These are phyloP conservation scores for Cytospora schulzeri DNA, from an alignment of 2,329 filamentous ascomycete genomes.

Conservation along the genomic window DNA sequence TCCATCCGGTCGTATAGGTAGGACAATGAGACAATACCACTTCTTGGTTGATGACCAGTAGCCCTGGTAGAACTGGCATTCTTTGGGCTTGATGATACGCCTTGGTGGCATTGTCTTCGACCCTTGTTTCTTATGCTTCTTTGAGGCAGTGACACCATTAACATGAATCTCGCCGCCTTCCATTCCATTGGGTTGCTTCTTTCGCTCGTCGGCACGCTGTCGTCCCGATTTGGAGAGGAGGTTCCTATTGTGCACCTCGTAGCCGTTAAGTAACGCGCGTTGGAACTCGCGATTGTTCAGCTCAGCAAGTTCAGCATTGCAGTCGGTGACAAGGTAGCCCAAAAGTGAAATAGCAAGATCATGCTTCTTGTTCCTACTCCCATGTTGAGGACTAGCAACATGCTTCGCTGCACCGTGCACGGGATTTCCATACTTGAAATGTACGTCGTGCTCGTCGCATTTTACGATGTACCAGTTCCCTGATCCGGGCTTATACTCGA, in stretches of 20 bases:
- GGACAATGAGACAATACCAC: slow-evolving; percentile 41
- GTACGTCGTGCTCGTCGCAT: slow-evolving; percentile 43
- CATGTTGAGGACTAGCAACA: slow-evolving; percentile 37
- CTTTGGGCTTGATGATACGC: slow-evolving; percentile 34
- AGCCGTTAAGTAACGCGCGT: slow-evolving; percentile 36
- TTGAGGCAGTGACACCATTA: slow-evolving; percentile 4
- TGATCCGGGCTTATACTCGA: slow-evolving; percentile 35
- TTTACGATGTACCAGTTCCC: slow-evolving; percentile 42
- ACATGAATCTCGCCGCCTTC: slow-evolving; percentile 18
- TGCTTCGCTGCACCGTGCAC: slow-evolving; percentile 44
- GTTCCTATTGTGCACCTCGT: slow-evolving; percentile 32
- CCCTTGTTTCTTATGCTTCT: slow-evolving; percentile 1
- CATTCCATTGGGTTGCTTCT: slow-evolving; percentile 13
- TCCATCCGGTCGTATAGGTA: slow-evolving; percentile 35
- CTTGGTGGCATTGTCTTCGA: slow-evolving; percentile 3
- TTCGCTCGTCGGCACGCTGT: slow-evolving; percentile 22
- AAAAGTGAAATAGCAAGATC: slow-evolving; percentile 37
- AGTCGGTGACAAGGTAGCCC: slow-evolving; percentile 40
- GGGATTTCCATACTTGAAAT: slow-evolving; percentile 39
- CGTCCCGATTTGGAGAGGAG: slow-evolving; percentile 24
- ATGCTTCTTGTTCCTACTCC: slow-evolving; percentile 35
- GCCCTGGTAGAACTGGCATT: slow-evolving; percentile 40
- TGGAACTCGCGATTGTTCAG: slow-evolving; percentile 40
- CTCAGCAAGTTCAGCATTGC: slow-evolving; percentile 34
- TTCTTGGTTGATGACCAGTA: slow-evolving; percentile 34